Evolutionary conservation across 176 grass and related monocot genomes (phyloP).

Genomic region (Otatea glauca): DNA sequence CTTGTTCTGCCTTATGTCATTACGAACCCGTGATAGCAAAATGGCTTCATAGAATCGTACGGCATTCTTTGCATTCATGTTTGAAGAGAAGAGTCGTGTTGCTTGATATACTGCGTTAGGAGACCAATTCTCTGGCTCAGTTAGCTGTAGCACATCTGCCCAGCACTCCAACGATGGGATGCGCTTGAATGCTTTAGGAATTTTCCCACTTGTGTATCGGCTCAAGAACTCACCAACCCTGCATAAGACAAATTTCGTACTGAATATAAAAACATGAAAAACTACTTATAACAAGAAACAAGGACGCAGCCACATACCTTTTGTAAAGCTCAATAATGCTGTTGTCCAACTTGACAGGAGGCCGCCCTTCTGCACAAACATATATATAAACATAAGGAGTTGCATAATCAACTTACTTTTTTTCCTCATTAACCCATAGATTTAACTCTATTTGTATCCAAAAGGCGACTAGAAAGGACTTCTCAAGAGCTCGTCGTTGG

Average conservation of each 20-base stretch:
- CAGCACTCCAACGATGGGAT: constrained; percentile 77
- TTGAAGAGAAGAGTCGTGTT: constrained; percentile 87
- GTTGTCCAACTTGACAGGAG: constrained; percentile 63
- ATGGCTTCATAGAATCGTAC: constrained; percentile 77
- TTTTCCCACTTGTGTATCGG: constrained; percentile 85
- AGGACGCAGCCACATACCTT: constrained; percentile 52
- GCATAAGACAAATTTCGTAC: constrained; percentile 23
- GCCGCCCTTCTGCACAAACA: constrained; percentile 58
- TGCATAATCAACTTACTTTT: neutral
- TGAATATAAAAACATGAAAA: neutral
- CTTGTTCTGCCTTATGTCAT: constrained; percentile 86
- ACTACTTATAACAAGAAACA: neutral
- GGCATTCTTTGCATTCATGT: constrained; percentile 70
- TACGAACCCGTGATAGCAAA: constrained; percentile 75
- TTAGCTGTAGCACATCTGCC: constrained; percentile 80
- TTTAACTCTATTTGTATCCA: neutral
- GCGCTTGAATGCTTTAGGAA: constrained; percentile 83
- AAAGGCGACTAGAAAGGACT: neutral
- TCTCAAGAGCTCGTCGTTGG: neutral
- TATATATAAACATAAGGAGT: constrained; percentile 5
- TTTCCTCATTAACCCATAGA: neutral
- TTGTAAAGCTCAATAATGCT: constrained; percentile 67
- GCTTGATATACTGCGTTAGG: constrained; percentile 92
- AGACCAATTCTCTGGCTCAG: constrained; percentile 89
- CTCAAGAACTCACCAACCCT: constrained; percentile 83